phyloP scores from a whole-genome alignment of 2,329 filamentous ascomycete species.

The Phialocephala sp. region DNA sequence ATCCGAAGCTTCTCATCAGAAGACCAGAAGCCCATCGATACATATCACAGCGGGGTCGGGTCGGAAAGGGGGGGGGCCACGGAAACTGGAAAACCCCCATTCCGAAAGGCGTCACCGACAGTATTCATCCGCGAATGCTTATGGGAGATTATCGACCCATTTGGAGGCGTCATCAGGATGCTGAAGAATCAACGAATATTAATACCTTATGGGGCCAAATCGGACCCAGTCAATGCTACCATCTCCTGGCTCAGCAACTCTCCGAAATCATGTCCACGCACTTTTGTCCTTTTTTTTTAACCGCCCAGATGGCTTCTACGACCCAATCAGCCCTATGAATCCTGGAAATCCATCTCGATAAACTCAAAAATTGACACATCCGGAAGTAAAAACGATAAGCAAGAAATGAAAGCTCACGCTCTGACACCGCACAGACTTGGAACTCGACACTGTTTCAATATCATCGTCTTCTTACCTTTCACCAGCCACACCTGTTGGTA shows the following conservation, averaged over 20 bases:
- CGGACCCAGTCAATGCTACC: neutral
- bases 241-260: neutral
- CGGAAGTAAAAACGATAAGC: neutral
- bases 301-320: neutral
- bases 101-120: neutral
- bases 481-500: constrained; percentile 7
- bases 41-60: neutral
- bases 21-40: neutral
- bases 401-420: constrained; percentile 1
- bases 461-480: neutral
- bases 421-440: constrained; percentile 9
- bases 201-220: constrained; percentile 1
- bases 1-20: neutral
- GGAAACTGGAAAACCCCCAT: neutral
- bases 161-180: constrained; percentile 3
- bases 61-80: neutral
- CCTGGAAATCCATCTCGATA: neutral
- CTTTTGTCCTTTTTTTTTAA: neutral
- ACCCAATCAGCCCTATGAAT: neutral
- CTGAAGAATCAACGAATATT: constrained; percentile 3
- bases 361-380: neutral
- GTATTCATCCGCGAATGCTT: neutral
- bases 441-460: constrained; percentile 10
- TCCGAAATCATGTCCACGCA: neutral
- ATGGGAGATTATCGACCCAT: neutral